Conservation (phyloP, 1,284 basidiomycete genomes). For the Ustilago esculenta region DNA sequence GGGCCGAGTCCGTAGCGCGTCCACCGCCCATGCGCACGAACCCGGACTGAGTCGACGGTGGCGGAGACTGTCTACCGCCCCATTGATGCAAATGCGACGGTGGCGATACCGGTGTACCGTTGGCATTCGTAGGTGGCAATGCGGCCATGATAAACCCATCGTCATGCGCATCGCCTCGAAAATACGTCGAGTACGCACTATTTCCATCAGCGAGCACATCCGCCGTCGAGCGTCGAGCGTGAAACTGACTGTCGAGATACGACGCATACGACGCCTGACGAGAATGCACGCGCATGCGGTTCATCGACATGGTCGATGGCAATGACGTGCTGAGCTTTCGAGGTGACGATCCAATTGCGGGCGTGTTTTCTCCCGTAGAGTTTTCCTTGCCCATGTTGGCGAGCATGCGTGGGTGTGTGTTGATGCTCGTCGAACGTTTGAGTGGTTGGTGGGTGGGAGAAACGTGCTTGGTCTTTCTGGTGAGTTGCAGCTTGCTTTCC, state of each 20-base stretch:
- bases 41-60: constrained; percentile 25
- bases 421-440: constrained; percentile 20
- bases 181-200: constrained; percentile 48
- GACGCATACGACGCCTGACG: constrained; percentile 54
- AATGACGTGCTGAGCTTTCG: constrained; percentile 31
- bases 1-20: constrained; percentile 47
- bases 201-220: constrained; percentile 40
- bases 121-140: constrained; percentile 32
- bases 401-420: constrained; percentile 37
- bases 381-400: constrained; percentile 24
- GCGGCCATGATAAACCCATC: constrained; percentile 61
- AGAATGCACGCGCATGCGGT: constrained; percentile 50
- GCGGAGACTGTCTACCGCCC: constrained; percentile 28
- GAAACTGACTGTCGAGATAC: constrained; percentile 50
- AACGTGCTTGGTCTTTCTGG: constrained; percentile 28
- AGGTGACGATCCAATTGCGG: constrained; percentile 22
- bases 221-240: constrained; percentile 33
- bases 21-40: constrained; percentile 59
- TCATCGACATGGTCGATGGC: constrained; percentile 30
- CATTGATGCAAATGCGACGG: constrained; percentile 38
- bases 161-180: constrained; percentile 52
- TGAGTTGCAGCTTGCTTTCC: constrained; percentile 47
- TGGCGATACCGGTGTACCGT: constrained; percentile 20
- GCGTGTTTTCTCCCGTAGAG: constrained; percentile 23
- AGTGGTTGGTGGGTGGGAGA: constrained; percentile 11